Conservation (phyloP, 768 basidiomycete genomes). For the Xerocomellus intermedius region DNA sequence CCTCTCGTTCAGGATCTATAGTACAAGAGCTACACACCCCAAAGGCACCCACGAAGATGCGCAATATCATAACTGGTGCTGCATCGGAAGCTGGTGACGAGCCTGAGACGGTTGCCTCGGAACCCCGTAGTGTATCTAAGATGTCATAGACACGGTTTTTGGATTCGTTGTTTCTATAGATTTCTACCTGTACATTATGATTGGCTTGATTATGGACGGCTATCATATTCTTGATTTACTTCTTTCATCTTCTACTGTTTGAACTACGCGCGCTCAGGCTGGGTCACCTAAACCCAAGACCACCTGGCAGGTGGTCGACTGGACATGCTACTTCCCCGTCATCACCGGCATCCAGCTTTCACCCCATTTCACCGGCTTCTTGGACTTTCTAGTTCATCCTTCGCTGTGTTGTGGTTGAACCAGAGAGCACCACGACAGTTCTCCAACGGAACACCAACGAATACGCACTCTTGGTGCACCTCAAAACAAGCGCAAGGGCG, state of each 20-base stretch:
- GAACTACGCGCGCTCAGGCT: neutral
- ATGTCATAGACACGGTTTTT: constrained; percentile 15
- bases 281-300: too few relatives aligned
- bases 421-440: neutral
- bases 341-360: neutral
- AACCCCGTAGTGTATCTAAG: constrained; percentile 17
- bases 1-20: constrained; percentile 58
- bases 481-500: neutral
- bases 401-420: neutral
- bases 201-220: constrained; percentile 8
- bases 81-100: constrained; percentile 51
- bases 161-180: constrained; percentile 4
- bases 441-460: neutral
- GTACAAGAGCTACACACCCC: constrained; percentile 45
- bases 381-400: neutral
- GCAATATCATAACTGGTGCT: constrained; percentile 54
- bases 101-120: constrained; percentile 37
- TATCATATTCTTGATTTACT: constrained; percentile 12
- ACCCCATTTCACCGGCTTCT: neutral
- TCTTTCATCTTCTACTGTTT: neutral
- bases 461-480: neutral
- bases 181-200: constrained; percentile 11
- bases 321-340: constrained; percentile 2
- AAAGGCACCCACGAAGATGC: constrained; percentile 64
- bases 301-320: neutral